phyloP scores from a whole-genome alignment of 1,139 yeast genomes.

The Zygosaccharomyces pseudobailii region DNA sequence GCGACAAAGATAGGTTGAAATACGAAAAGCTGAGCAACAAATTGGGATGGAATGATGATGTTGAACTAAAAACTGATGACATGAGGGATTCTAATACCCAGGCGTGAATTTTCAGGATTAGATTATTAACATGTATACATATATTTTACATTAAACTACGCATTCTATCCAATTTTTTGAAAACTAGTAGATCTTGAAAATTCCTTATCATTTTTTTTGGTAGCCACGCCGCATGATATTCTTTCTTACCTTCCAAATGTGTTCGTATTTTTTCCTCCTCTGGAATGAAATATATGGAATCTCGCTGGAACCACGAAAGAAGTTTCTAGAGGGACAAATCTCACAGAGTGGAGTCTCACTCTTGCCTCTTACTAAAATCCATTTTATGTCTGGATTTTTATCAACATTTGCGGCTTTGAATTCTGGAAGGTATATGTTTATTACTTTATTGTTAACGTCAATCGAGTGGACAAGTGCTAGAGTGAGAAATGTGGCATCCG shows the following conservation, averaged over 20 bases:
- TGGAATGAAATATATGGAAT: conserved; percentile 54
- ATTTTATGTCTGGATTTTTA: conserved; percentile 31
- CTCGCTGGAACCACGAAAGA: conserved; percentile 13
- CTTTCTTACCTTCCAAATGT: conserved; percentile 58
- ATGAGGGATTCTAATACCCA: background rate
- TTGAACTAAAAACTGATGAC: conserved; percentile 16
- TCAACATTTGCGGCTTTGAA: conserved; percentile 3
- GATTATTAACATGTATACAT: background rate
- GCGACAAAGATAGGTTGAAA: conserved; percentile 74
- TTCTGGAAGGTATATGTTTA: conserved; percentile 59
- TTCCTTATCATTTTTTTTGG: conserved; percentile 15
- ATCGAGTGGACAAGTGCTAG: conserved; percentile 60
- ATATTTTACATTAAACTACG: background rate
- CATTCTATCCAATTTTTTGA: background rate
- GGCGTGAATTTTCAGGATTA: background rate
- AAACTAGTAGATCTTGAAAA: background rate
- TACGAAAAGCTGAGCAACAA: conserved; percentile 60
- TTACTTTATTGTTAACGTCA: conserved; percentile 37
- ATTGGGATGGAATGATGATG: conserved; percentile 50
- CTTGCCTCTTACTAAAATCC: conserved; percentile 59
- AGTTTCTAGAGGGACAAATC: conserved; percentile 32
- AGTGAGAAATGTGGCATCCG: conserved; percentile 35
- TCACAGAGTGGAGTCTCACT: conserved; percentile 54
- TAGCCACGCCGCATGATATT: conserved; percentile 55
- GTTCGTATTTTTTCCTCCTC: conserved; percentile 44